A percentile compares a stretch with the other conserved stretches of the same genome.
Conservation (phyloP, 2,329 filamentous ascomycete genomes). For the Trichoderma asperellum region DNA sequence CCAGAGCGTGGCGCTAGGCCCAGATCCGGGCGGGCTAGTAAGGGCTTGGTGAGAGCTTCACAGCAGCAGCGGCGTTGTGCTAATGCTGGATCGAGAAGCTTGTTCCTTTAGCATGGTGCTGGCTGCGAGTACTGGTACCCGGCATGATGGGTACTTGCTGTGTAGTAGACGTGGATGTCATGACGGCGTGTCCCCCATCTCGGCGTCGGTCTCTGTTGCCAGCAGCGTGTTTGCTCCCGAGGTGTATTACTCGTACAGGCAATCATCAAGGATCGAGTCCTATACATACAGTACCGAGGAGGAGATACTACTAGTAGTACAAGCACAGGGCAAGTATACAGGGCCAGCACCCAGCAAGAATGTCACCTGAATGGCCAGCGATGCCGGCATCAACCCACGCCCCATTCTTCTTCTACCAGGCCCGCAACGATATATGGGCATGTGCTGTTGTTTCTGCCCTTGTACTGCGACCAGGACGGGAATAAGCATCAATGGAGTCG, state of each 20-base stretch:
- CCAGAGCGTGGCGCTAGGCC: conserved; percentile 21
- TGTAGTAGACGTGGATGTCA: neutral
- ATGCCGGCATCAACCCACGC: conserved; percentile 5
- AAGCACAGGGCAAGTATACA: neutral
- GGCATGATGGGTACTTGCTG: neutral
- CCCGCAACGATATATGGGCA: neutral
- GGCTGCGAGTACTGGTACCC: neutral
- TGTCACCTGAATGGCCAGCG: conserved; percentile 25
- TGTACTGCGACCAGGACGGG: neutral
- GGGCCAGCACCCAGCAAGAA: neutral
- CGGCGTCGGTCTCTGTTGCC: neutral
- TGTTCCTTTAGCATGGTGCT: neutral
- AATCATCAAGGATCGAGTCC: neutral
- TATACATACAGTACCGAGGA: no score
- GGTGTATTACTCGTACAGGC: neutral
- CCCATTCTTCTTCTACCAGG: neutral
- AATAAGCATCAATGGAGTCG: neutral
- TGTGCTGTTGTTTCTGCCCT: neutral
- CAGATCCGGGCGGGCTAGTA: conserved; percentile 5
- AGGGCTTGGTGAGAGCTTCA: neutral
- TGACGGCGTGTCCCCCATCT: neutral
- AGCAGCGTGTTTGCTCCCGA: neutral
- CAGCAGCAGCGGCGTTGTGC: conserved; percentile 1
- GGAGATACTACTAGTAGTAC: no score
- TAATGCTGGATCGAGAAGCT: conserved; percentile 23